Conservation (phyloP, 176 grass and related monocot genomes). For the Phoenix dactylifera region DNA sequence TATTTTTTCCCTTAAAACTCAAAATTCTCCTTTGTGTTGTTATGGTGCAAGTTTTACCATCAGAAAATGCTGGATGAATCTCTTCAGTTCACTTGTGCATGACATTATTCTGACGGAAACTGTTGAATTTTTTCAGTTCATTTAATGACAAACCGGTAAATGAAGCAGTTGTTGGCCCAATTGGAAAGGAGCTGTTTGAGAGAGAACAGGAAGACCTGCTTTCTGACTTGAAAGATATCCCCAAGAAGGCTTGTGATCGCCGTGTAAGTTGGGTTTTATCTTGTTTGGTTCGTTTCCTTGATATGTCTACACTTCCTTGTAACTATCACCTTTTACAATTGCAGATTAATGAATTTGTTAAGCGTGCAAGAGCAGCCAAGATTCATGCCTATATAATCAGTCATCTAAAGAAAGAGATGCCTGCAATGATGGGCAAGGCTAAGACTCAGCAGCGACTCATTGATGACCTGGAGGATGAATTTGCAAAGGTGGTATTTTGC, state of each 20-base stretch:
- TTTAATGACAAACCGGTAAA: constrained; percentile 98
- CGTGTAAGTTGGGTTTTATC: constrained; percentile 30
- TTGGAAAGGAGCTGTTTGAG: constrained; percentile 95
- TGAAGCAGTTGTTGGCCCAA: constrained; percentile 65
- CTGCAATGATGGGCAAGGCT: constrained; percentile 65
- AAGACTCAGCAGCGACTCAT: constrained; percentile 74
- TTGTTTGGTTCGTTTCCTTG: neutral
- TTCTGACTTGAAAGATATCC: constrained; percentile 94
- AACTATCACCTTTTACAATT: constrained; percentile 4
- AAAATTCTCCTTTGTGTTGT: too few species aligned
- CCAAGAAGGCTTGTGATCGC: constrained; percentile 96
- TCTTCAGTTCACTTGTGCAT: neutral
- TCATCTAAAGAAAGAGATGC: constrained; percentile 75
- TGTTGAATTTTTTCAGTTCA: constrained; percentile 45
- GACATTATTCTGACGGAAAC: neutral
- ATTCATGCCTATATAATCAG: constrained; percentile 68
- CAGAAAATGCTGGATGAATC: neutral
- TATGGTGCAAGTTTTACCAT: too few species aligned
- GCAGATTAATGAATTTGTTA: constrained; percentile 76
- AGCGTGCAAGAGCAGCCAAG: constrained; percentile 56
- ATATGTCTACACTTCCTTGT: neutral
- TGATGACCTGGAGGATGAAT: constrained; percentile 44
- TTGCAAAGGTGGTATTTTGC: constrained; percentile 29
- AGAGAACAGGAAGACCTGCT: constrained; percentile 95
- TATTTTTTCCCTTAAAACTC: too few species aligned